Conservation (phyloP, 2,329 filamentous ascomycete species). For the Parasarocladium wereldwijsianum region DNA sequence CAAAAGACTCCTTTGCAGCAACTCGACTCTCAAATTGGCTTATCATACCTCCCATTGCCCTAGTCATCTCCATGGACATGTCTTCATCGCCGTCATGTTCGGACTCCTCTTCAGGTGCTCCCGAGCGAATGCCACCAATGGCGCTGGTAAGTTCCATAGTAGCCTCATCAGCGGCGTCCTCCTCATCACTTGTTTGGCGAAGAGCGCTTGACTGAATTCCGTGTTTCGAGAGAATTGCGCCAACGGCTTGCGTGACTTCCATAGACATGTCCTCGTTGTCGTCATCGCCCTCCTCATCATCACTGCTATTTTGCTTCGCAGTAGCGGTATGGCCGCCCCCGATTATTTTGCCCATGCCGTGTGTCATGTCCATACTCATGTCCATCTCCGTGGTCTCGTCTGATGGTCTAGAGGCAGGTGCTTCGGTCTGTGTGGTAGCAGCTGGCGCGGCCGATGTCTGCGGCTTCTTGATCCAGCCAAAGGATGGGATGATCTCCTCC, state of each 20-base stretch:
- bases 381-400: constrained; percentile 19
- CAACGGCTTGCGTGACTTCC: constrained; percentile 79
- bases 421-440: not conserved
- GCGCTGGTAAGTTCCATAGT: constrained; percentile 74
- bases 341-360: constrained; percentile 39
- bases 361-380: constrained; percentile 29
- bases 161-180: constrained; percentile 25
- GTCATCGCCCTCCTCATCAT: constrained; percentile 22
- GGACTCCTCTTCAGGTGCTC: constrained; percentile 16
- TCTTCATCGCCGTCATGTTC: constrained; percentile 41
- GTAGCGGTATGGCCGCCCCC: constrained; percentile 7
- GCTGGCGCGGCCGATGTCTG: too few species aligned
- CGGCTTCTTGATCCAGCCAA: constrained; percentile 61
- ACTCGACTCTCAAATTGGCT: too few species aligned
- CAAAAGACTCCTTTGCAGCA: constrained; percentile 12
- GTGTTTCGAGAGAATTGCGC: constrained; percentile 56
- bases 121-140: constrained; percentile 51
- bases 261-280: constrained; percentile 66
- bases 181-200: constrained; percentile 11
- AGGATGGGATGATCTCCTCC: constrained; percentile 61
- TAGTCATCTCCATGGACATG: constrained; percentile 67
- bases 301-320: not conserved
- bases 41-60: constrained; percentile 44
- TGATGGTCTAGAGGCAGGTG: constrained; percentile 4
- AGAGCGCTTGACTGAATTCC: constrained; percentile 8